Evolutionary conservation across 306 rosid genomes (phyloP).

Genomic region (Quercus variabilis): DNA sequence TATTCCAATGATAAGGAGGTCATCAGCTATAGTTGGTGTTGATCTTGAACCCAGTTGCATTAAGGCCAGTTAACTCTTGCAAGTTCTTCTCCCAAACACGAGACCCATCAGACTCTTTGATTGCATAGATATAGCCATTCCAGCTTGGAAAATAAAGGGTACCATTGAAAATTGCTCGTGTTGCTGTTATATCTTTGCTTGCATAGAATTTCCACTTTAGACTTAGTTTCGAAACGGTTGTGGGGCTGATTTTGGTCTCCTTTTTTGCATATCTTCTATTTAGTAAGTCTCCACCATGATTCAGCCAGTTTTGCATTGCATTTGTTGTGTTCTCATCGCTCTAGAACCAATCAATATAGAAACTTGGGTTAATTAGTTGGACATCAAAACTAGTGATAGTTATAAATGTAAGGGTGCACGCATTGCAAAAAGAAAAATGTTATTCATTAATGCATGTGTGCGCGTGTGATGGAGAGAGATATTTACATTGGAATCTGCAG

Average conservation of each 20-base stretch:
- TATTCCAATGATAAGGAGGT: constrained; percentile 35
- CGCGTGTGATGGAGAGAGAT: no score
- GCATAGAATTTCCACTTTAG: constrained; percentile 55
- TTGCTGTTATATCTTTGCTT: constrained; percentile 51
- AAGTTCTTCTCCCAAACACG: constrained; percentile 35
- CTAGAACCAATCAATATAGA: no score
- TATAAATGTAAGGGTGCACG: no score
- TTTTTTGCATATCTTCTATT: constrained; percentile 18
- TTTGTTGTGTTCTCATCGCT: no score
- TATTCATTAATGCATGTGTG: no score
- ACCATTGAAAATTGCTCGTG: constrained; percentile 45
- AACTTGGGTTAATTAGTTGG: no score
- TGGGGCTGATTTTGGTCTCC: constrained; percentile 50
- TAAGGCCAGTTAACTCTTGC: constrained; percentile 39
- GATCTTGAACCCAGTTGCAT: constrained; percentile 40
- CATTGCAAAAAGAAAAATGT: no score
- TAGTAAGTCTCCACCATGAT: no score
- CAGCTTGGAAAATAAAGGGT: constrained; percentile 56
- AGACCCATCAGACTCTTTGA: constrained; percentile 36
- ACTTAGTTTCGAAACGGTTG: constrained; percentile 25
- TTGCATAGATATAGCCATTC: constrained; percentile 54
- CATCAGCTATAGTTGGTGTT: constrained; percentile 41
- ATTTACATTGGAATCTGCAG: no score
- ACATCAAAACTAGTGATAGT: no score
- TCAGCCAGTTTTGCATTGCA: no score